Conservation (phyloP, 768 basidiomycete species). For the Dentipellis fragilis region DNA sequence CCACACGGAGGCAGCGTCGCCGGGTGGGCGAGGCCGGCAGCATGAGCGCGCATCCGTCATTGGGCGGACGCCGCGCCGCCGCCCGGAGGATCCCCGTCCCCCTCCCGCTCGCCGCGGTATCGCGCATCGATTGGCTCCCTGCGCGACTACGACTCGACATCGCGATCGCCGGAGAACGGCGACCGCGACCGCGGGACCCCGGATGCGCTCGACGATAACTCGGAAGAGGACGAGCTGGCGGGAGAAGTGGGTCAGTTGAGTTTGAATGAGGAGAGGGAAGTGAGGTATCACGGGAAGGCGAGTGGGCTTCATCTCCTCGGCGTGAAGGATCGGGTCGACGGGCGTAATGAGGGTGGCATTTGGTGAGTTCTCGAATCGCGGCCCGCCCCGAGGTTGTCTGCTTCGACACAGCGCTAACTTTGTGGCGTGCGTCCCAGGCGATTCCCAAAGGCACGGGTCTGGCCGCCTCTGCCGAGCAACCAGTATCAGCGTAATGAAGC, state of each 20-base stretch:
- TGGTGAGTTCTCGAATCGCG: slow-evolving; percentile 36
- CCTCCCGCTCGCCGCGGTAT: neutral
- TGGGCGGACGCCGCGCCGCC: neutral
- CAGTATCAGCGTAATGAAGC: slow-evolving; percentile 16
- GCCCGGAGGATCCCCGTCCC: neutral
- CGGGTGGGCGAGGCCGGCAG: neutral
- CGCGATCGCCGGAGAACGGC: slow-evolving; percentile 1
- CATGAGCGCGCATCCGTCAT: neutral
- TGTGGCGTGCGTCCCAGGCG: slow-evolving; percentile 36
- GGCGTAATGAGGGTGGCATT: slow-evolving; percentile 65
- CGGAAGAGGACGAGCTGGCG: slow-evolving; percentile 36
- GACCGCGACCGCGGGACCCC: neutral
- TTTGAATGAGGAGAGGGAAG: slow-evolving; percentile 78
- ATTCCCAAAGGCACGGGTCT: slow-evolving; percentile 83
- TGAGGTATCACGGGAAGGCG: slow-evolving; percentile 80
- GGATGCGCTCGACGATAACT: slow-evolving; percentile 16
- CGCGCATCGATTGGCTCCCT: slow-evolving; percentile 5
- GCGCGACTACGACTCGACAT: slow-evolving; percentile 4
- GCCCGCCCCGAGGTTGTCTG: slow-evolving; percentile 1
- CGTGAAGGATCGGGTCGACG: slow-evolving; percentile 47
- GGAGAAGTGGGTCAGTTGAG: slow-evolving; percentile 81
- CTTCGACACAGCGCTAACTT: slow-evolving; percentile 3
- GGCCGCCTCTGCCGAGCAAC: slow-evolving; percentile 49
- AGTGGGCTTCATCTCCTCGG: slow-evolving; percentile 72
- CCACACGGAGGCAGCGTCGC: neutral